These are phyloP conservation scores for Buddleja alternifolia DNA, from an alignment of 257 asterid genomes.

Conservation along the genomic window DNA sequence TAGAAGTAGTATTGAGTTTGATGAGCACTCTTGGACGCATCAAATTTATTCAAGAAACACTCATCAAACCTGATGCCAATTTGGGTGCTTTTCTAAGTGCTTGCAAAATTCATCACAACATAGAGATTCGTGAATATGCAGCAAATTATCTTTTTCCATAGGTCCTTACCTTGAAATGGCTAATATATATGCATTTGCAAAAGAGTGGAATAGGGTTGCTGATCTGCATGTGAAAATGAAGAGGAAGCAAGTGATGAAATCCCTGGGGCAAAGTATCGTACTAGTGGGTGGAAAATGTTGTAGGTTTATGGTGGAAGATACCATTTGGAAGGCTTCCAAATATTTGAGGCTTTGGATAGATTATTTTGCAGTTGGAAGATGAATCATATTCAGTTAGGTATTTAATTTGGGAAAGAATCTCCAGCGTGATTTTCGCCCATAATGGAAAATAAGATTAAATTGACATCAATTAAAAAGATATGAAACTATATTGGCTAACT, in stretches of 20 bases:
- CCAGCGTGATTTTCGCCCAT: too few species aligned
- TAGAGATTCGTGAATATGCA: slow-evolving; percentile 58
- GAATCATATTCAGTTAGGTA: slow-evolving; percentile 35
- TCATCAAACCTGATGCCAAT: slow-evolving; percentile 61
- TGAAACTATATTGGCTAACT: too few species aligned
- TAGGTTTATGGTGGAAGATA: slow-evolving; percentile 63
- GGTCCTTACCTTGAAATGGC: slow-evolving; percentile 80
- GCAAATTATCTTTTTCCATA: slow-evolving; percentile 51
- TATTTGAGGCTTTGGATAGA: slow-evolving; percentile 42
- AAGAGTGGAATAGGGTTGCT: slow-evolving; percentile 64
- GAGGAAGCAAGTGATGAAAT: slow-evolving; percentile 51
- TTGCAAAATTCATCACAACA: slow-evolving; percentile 55
- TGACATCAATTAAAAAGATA: too few species aligned
- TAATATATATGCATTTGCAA: slow-evolving; percentile 59
- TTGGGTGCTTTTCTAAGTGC: slow-evolving; percentile 73
- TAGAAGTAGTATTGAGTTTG: slow-evolving; percentile 66
- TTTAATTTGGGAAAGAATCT: too few species aligned
- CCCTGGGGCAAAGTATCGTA: slow-evolving; percentile 62
- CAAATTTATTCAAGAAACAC: slow-evolving; percentile 53
- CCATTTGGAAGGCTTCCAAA: slow-evolving; percentile 39
- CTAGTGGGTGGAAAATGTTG: slow-evolving; percentile 51
- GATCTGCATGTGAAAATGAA: slow-evolving; percentile 52
- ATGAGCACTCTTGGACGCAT: too few species aligned
- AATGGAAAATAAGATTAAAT: too few species aligned
- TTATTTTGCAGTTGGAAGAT: slow-evolving; percentile 56